Base-by-base conservation (phyloP, 2,329 filamentous ascomycete species). In the Neocatenulostroma microsporum region DNA sequence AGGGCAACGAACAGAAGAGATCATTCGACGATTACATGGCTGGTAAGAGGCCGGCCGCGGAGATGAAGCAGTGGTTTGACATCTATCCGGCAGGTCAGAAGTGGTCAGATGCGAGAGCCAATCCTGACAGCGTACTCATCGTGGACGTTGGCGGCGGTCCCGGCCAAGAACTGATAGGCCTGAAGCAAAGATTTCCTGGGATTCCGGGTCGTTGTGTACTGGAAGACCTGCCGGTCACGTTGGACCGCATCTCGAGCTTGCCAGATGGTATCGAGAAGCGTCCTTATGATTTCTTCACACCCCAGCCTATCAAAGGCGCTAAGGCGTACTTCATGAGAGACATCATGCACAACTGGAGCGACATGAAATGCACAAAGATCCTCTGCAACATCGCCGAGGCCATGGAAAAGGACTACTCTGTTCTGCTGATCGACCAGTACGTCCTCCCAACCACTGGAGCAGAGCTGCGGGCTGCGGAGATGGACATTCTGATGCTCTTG, bases 321-420 rank as follows among this genome's bases (percentile, higher is more conserved):
- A 50, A 56, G 21, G 37, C 56, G 7, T 49, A 49, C 26, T 36
- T 44, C 27, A 32, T 49, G 14, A 40, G 44, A 10, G 20, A 15
- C 30, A 36, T 48, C 25, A 26, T 40, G 19, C 47, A 50, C 28
- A 36, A 50, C 27, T 50, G 43, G 46, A 24, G 23, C 12, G 47
- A 49, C 29, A 36, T 24, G 14, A 32, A 42, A 13, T 36, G 34
- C 33, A 20, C 32, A 12, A 21, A 28, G 9, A 40, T 50, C 9
- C 33, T 50, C 9, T 20, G 23, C 6, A 33, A 36, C 21, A 39
- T 40, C 12, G 40, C 44, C 15, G 36, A 34, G 4, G 46, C 41
- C 1, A 44, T 51, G 45, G 45, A 48, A 14, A 33, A 30, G 13
- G 28, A 25, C 2, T 44, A 48, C 21, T 48, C 45, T 8, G 26